Conservation (phyloP, 2,329 filamentous ascomycete genomes). For the Aureobasidium sp. region DNA sequence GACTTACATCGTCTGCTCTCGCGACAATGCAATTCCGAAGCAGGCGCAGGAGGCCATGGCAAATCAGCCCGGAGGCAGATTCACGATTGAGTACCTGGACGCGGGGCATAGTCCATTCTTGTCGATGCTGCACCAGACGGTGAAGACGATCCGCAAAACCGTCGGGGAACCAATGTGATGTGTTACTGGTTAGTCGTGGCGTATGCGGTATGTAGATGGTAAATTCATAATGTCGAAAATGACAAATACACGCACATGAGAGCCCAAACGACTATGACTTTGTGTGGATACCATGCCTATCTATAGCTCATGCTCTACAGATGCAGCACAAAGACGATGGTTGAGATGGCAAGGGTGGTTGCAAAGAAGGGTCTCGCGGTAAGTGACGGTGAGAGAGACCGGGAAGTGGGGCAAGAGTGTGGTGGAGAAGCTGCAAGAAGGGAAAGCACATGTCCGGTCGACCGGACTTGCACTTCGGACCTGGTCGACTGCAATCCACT, state of each 20-base stretch:
- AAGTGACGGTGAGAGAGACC: not conserved
- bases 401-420: not conserved
- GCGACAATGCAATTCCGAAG: constrained; percentile 33
- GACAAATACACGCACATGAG: too few species aligned
- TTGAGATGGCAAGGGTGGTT: not conserved
- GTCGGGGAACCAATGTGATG: constrained; percentile 15
- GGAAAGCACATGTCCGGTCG: not conserved
- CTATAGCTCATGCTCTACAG: not conserved
- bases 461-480: not conserved
- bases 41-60: constrained; percentile 33
- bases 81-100: constrained; percentile 21
- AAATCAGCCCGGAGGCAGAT: constrained; percentile 18
- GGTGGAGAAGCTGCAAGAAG: not conserved
- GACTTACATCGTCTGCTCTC: constrained; percentile 37
- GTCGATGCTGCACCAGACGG: constrained; percentile 22
- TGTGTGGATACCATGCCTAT: not conserved
- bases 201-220: not conserved
- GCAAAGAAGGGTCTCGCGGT: not conserved
- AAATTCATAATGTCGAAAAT: not conserved
- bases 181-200: not conserved
- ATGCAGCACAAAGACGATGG: not conserved
- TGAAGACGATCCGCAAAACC: constrained; percentile 15
- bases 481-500: not conserved
- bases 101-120: constrained; percentile 26
- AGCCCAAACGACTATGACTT: not conserved